Evolutionary conservation across 2,329 filamentous ascomycete species (phyloP).

Genomic region (Pezicula radicicola): DNA sequence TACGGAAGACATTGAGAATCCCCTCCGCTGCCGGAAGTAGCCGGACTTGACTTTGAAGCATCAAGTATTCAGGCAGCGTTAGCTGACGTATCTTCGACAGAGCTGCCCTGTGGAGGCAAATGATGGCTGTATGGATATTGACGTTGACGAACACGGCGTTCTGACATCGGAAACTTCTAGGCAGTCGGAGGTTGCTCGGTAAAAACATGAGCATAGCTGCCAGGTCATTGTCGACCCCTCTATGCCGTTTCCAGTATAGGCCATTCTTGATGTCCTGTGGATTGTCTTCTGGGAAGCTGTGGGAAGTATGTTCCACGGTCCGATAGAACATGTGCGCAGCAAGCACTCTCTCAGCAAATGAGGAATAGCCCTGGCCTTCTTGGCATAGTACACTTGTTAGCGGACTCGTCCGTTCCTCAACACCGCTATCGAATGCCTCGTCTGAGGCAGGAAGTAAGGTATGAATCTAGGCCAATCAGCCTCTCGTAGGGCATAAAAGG

Average conservation of each 20-base stretch:
- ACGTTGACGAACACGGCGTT: slow-evolving; percentile 67
- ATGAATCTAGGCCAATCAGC: slow-evolving; percentile 35
- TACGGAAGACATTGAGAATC: slow-evolving; percentile 65
- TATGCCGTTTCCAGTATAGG: slow-evolving; percentile 65
- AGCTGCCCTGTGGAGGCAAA: slow-evolving; percentile 67
- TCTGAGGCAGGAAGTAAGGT: slow-evolving; percentile 62
- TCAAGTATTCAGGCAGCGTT: slow-evolving; percentile 51
- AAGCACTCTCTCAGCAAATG: slow-evolving; percentile 56
- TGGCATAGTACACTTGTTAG: slow-evolving; percentile 45
- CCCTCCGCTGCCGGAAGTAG: slow-evolving; percentile 66
- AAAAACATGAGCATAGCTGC: slow-evolving; percentile 39
- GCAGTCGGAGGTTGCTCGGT: slow-evolving; percentile 20
- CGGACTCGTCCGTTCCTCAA: slow-evolving; percentile 46
- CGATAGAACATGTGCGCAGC: slow-evolving; percentile 60
- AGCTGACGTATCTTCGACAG: slow-evolving; percentile 67
- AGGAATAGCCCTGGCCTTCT: slow-evolving; percentile 47
- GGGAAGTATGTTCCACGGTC: slow-evolving; percentile 61
- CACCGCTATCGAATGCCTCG: slow-evolving; percentile 55
- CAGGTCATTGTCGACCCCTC: slow-evolving; percentile 59
- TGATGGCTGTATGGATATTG: slow-evolving; percentile 65
- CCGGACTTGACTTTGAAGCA: slow-evolving; percentile 62
- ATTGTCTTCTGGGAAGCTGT: slow-evolving; percentile 50
- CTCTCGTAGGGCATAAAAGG: no score
- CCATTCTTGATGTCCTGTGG: slow-evolving; percentile 60
- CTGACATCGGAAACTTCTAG: slow-evolving; percentile 52